Evolutionary conservation across 768 basidiomycete genomes (phyloP).

Genomic region (Tricholoma hemisulphureum): DNA sequence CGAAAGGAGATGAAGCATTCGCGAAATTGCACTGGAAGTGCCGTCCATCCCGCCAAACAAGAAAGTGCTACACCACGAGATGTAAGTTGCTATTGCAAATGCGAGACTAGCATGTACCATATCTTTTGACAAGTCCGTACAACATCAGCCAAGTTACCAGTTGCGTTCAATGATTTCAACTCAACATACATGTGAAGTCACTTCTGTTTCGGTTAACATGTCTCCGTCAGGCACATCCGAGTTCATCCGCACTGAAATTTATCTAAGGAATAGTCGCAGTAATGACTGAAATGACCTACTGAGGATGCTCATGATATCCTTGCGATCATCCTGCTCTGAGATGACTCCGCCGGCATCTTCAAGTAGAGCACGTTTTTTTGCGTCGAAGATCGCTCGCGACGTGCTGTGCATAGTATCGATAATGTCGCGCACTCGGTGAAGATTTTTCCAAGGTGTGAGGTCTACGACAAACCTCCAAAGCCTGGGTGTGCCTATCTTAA

Average conservation of each 20-base stretch:
- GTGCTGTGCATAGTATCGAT: slow-evolving; percentile 34
- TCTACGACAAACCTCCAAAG: slow-evolving; percentile 35
- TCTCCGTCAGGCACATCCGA: slow-evolving; percentile 30
- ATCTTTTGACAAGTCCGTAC: no score
- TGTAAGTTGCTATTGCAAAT: no score
- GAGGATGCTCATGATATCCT: slow-evolving; percentile 31
- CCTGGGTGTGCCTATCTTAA: slow-evolving; percentile 30
- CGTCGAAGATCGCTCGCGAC: slow-evolving; percentile 30
- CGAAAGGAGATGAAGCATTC: slow-evolving; percentile 36
- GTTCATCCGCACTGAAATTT: slow-evolving; percentile 40
- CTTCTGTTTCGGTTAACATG: slow-evolving; percentile 31
- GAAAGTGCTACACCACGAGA: slow-evolving; percentile 24
- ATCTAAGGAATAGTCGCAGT: no score
- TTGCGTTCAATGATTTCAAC: no score
- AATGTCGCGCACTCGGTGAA: slow-evolving; percentile 29
- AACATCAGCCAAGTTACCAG: no score
- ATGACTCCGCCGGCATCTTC: slow-evolving; percentile 24
- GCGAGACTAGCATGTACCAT: no score
- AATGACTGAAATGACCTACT: slow-evolving; percentile 17
- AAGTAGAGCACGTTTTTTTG: slow-evolving; percentile 34
- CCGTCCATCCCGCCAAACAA: slow-evolving; percentile 43
- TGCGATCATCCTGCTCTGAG: slow-evolving; percentile 29
- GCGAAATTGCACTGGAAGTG: slow-evolving; percentile 39
- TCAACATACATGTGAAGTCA: no score
- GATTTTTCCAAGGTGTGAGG: slow-evolving; percentile 23